These are phyloP conservation scores for Zangia roseola DNA, from an alignment of 768 basidiomycete species.

Conservation along the genomic window DNA sequence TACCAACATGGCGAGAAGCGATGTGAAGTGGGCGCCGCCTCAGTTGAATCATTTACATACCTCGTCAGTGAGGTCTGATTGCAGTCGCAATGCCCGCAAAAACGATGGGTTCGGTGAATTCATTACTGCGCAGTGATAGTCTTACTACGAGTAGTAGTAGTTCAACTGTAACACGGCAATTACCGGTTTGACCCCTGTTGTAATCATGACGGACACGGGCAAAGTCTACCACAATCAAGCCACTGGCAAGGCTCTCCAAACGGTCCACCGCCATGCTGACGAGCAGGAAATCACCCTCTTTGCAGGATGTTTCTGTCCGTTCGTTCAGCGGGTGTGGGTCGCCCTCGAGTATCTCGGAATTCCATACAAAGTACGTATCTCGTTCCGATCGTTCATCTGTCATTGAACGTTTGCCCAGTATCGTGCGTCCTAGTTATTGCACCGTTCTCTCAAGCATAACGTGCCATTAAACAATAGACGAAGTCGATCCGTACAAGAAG, in stretches of 20 bases:
- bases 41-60: conserved; percentile 2
- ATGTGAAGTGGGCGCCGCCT: neutral
- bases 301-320: conserved; percentile 74
- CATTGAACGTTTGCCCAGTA: conserved; percentile 29
- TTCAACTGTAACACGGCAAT: too few species aligned
- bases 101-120: conserved; percentile 6
- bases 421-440: conserved; percentile 28
- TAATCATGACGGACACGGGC: conserved; percentile 36
- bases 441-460: neutral
- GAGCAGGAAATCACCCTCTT: conserved; percentile 64
- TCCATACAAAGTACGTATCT: conserved; percentile 57
- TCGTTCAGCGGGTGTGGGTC: conserved; percentile 81
- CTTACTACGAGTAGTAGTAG: too few species aligned
- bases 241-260: conserved; percentile 55
- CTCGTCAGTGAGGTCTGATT: conserved; percentile 25
- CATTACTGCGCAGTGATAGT: neutral
- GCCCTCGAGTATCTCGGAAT: conserved; percentile 68
- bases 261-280: conserved; percentile 46
- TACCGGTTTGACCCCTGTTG: neutral
- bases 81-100: conserved; percentile 18
- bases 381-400: neutral
- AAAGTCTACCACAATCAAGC: conserved; percentile 40
- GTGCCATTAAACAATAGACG: conserved; percentile 44
- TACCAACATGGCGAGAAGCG: neutral
- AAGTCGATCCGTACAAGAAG: conserved; percentile 83